Evolutionary conservation across 768 basidiomycete species (phyloP).

Genomic region (Vararia minispora): DNA sequence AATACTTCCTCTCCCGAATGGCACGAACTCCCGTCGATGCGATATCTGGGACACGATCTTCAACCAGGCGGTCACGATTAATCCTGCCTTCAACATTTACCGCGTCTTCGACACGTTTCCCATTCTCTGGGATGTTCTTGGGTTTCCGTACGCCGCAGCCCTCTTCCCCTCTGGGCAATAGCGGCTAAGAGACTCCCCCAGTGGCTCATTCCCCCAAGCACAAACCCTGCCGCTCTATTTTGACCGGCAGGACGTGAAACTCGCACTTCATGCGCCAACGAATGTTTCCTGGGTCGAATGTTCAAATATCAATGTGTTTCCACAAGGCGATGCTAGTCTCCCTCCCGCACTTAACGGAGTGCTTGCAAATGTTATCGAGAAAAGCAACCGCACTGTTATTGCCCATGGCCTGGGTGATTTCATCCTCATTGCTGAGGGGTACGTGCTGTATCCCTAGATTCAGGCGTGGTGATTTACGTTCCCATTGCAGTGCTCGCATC

Average conservation of each 20-base stretch:
- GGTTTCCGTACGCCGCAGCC: constrained; percentile 49
- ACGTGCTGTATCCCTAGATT: neutral
- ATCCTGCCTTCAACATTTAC: constrained; percentile 72
- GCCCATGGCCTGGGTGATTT: constrained; percentile 68
- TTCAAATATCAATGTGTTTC: constrained; percentile 48
- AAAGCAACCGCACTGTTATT: constrained; percentile 56
- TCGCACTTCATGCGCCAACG: constrained; percentile 58
- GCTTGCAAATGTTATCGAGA: constrained; percentile 66
- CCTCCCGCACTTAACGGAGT: constrained; percentile 57
- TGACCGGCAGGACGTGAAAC: constrained; percentile 54
- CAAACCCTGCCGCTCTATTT: constrained; percentile 61
- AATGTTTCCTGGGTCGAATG: constrained; percentile 56
- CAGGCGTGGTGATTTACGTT: constrained; percentile 1
- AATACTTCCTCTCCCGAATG: constrained; percentile 54
- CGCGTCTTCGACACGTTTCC: constrained; percentile 67
- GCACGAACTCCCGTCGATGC: constrained; percentile 41
- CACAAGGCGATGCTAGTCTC: constrained; percentile 44
- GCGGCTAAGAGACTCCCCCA: constrained; percentile 14
- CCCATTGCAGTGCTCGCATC: constrained; percentile 18
- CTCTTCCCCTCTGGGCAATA: neutral
- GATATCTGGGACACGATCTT: constrained; percentile 62
- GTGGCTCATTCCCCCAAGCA: constrained; percentile 41
- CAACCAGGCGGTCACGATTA: constrained; percentile 45
- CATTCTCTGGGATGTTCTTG: constrained; percentile 68
- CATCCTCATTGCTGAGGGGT: constrained; percentile 67